Conservation (phyloP, 1,284 basidiomycete species). For the Inonotus obliquus region DNA sequence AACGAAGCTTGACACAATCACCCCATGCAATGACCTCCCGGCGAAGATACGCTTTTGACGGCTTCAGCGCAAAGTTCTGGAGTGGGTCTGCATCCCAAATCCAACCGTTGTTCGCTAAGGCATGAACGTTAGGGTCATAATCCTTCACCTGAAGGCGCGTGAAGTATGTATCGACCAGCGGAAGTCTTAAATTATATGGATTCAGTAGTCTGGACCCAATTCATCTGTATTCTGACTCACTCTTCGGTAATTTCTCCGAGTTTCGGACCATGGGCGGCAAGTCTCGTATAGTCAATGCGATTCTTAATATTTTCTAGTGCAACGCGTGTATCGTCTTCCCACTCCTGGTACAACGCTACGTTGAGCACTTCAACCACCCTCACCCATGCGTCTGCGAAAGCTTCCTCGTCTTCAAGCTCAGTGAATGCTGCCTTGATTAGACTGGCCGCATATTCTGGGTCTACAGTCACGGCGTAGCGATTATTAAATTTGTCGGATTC, state of each 20-base stretch:
- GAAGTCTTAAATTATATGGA: constrained; percentile 45
- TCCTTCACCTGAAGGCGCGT: constrained; percentile 69
- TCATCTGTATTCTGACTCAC: constrained; percentile 40
- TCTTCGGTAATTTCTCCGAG: constrained; percentile 74
- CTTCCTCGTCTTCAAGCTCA: constrained; percentile 45
- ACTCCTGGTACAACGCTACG: constrained; percentile 81
- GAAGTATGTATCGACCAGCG: constrained; percentile 87
- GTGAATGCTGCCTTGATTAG: constrained; percentile 68
- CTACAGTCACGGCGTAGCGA: constrained; percentile 64
- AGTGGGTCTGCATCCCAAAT: constrained; percentile 97
- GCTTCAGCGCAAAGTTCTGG: constrained; percentile 89
- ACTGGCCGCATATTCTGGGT: constrained; percentile 57
- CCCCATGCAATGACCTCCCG: constrained; percentile 97
- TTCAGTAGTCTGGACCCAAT: background rate
- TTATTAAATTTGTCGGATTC: constrained; percentile 57
- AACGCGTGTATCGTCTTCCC: constrained; percentile 74
- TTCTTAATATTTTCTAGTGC: constrained; percentile 74
- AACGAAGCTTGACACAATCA: constrained; percentile 97
- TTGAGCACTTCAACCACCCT: constrained; percentile 82
- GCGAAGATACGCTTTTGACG: constrained; percentile 94
- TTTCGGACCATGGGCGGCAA: constrained; percentile 81
- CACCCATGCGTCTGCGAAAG: constrained; percentile 67
- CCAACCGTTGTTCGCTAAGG: constrained; percentile 97
- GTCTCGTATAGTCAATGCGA: constrained; percentile 73
- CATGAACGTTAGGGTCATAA: constrained; percentile 65